Evolutionary conservation across 2,329 filamentous ascomycete species (phyloP).

Genomic region (Colletotrichum sublineola): DNA sequence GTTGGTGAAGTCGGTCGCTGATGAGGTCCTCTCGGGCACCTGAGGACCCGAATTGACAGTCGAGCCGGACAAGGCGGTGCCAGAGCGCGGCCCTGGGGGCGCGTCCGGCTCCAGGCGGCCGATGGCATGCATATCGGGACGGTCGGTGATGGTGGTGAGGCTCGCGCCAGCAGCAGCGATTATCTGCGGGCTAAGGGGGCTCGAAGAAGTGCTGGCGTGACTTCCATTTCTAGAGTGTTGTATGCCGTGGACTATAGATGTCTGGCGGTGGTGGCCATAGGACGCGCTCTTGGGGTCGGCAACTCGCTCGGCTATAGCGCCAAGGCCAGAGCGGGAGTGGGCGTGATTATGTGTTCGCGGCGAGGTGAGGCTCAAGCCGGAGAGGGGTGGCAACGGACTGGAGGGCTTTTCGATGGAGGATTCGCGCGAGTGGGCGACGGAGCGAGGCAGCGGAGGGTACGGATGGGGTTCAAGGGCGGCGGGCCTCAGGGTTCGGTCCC

Average conservation of each 20-base stretch:
- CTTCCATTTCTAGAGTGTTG: conserved; percentile 94
- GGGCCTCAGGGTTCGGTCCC: conserved; percentile 67
- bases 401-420: conserved; percentile 69
- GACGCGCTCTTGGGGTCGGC: conserved; percentile 67
- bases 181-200: conserved; percentile 89
- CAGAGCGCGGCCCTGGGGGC: conserved; percentile 56
- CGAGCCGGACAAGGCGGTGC: conserved; percentile 63
- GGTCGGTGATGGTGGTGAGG: conserved; percentile 61
- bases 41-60: conserved; percentile 50
- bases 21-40: conserved; percentile 61
- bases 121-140: conserved; percentile 64
- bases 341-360: conserved; percentile 56
- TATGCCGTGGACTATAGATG: conserved; percentile 96
- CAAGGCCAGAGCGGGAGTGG: conserved; percentile 57
- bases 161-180: conserved; percentile 77
- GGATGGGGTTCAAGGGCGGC: conserved; percentile 54
- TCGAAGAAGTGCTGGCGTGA: conserved; percentile 82
- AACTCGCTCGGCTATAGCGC: conserved; percentile 63
- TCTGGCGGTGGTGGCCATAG: conserved; percentile 94
- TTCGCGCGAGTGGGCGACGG: conserved; percentile 67
- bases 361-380: conserved; percentile 49
- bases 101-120: conserved; percentile 61
- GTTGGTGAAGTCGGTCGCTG: conserved; percentile 59
- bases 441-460: conserved; percentile 51
- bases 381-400: conserved; percentile 39